phyloP scores from a whole-genome alignment of 1,139 yeast genomes.

The Yamadazyma sp. region DNA sequence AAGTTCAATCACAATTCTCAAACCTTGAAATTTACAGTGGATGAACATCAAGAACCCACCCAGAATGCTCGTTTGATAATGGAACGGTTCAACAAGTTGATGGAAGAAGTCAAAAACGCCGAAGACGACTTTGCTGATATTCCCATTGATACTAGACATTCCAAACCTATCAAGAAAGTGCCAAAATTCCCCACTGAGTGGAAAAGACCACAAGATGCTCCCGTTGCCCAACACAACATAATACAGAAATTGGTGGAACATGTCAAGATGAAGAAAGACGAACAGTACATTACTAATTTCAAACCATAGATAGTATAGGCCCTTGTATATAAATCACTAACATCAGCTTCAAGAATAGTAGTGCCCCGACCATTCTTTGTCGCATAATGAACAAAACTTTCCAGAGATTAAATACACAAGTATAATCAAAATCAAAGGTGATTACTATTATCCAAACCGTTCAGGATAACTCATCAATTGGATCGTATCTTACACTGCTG shows the following conservation, averaged over 20 bases:
- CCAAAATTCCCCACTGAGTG: constrained; percentile 75
- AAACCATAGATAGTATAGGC: constrained; percentile 24
- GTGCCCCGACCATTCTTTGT: not conserved
- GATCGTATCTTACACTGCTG: no score
- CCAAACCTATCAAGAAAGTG: constrained; percentile 43
- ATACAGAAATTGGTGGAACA: constrained; percentile 35
- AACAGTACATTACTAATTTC: constrained; percentile 25
- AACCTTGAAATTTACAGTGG: constrained; percentile 59
- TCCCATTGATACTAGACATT: constrained; percentile 80
- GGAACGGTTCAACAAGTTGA: constrained; percentile 58
- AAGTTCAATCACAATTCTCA: constrained; percentile 68
- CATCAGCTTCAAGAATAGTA: not conserved
- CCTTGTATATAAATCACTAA: constrained; percentile 8
- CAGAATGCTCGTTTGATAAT: constrained; percentile 81
- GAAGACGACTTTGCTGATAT: constrained; percentile 69
- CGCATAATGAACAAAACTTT: not conserved
- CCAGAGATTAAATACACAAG: not conserved
- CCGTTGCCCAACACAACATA: constrained; percentile 35
- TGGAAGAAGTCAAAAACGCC: constrained; percentile 64
- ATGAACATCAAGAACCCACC: constrained; percentile 69
- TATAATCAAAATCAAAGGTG: not conserved
- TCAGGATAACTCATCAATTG: no score
- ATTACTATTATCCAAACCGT: no score
- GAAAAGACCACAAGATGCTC: constrained; percentile 77
- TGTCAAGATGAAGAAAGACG: constrained; percentile 34